Base-by-base conservation (phyloP, 371 early-diverging fungal genomes). In the Funneliformis caledonium region DNA sequence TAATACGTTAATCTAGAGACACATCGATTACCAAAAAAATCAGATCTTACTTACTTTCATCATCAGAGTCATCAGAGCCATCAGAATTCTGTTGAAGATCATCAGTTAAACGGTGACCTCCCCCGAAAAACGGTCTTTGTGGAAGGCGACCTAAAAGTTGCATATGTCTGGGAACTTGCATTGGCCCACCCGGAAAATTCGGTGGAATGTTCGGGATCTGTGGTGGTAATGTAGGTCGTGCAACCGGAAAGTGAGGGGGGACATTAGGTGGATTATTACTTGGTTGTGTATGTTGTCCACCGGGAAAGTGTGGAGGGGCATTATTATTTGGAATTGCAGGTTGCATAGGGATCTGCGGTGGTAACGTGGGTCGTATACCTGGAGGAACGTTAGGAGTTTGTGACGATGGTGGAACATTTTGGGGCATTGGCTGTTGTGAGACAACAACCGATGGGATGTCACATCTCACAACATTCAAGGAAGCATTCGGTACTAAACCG, bases 41-140 rank as follows among this genome's bases (percentile, higher is more conserved):
- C 33, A 4, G 12, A 37, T 16, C 3, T 37, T 33, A 65, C 33
- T 12, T 12, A 65, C 31, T 14, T 11, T 33, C 31, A 22, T 33
- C 37, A 65, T 65, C 14, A 26, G 16, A 14, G 9, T 33, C 33
- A 65, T 37, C 14, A 26, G 16, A 14, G 9, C 12, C 33, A 65
- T 37, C 67, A 12, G 67, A 65, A 31, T 37, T 33, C n/a, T 16
- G n/a, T 37, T 65, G 67, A 12, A 9, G 16, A 6, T 12, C 0
- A 65, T 31, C 19, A 16, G 67, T 65, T 65, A 65, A 65, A 12
- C 67, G 67, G 33, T 33, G 37, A 65, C 67, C 67, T 65, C 37
- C 37, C 10, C 67, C 67, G 5, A 33, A 65, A 65, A 65, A 65
- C 14, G 67, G 67, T 22, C 31, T 65, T 65, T 8, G 65, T 33